Base-by-base conservation (phyloP, 2,329 filamentous ascomycete genomes). In the Teratosphaeria pseudoeucalypti region DNA sequence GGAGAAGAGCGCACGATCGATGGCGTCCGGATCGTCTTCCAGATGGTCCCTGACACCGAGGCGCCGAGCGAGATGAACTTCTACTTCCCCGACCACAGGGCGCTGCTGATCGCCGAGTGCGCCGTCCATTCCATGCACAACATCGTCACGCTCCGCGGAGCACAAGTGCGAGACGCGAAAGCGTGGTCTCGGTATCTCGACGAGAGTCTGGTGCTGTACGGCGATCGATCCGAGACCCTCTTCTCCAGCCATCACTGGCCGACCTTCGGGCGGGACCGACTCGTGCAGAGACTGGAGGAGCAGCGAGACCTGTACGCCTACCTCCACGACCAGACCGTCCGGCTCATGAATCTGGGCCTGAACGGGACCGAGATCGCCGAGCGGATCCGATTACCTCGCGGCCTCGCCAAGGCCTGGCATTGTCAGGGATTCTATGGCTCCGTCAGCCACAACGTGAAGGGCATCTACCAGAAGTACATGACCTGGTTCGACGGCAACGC, bases 401-500 rank as follows among this genome's bases (percentile, higher is more conserved):
- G 27, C 27, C 23, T 32, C 19, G 27, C 14, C 27, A 54, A 54
- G 19, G 27, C 27, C 27, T 54, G 52, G 52, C 32, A 54, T 29
- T 32, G 27, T 54, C 27, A 34, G 27, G 52, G 32, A 3, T 54
- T 32, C 52, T 54, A 54, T 34, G 52, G 52, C 2, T 54, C 27
- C 5, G 27, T 29, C 27, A 32, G 27, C 14, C 52, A 58, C 39
- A 60, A 60, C 47, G 53, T 61, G 26, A 61, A 58, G 47, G 59
- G 52, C 2, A 49, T 61, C 11, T 61, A 58, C 39, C 57, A 58
- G 19, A 53, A 55, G 12, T 58, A 61, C 34, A 58, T 58, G 54
- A 56, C 52, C 3, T 61, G 57, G 59, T 61, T 61, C 47, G 59
- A 61, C 47, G 59, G 59, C 39, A 58, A 58, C 19, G 53, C 59